Conservation (phyloP, 2,329 filamentous ascomycete species). For the Orbilia quercus region DNA sequence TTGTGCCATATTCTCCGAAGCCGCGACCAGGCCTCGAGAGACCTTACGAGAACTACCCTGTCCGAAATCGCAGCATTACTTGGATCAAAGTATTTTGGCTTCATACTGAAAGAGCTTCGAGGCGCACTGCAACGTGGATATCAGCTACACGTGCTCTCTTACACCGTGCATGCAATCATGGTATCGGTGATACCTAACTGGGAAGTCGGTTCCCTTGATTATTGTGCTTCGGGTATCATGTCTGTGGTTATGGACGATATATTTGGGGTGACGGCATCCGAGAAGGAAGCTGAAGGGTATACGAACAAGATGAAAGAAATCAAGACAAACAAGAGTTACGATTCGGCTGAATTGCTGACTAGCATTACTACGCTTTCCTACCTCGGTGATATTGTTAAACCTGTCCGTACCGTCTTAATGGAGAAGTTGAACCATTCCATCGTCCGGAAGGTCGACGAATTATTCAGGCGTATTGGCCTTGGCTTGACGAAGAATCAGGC, state of each 20-base stretch:
- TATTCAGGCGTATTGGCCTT: constrained; percentile 82
- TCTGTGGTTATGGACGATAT: constrained; percentile 96
- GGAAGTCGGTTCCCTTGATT: constrained; percentile 84
- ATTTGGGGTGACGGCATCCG: constrained; percentile 89
- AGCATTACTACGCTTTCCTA: constrained; percentile 80
- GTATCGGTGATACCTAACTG: constrained; percentile 78
- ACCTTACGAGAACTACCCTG: constrained; percentile 89
- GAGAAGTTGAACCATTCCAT: constrained; percentile 86
- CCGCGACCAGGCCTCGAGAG: constrained; percentile 85
- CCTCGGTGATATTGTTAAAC: constrained; percentile 79
- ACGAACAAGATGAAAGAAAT: constrained; percentile 96
- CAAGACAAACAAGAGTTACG: constrained; percentile 97
- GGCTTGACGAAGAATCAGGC: constrained; percentile 85
- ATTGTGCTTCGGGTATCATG: constrained; percentile 82
- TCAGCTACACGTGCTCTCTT: constrained; percentile 93
- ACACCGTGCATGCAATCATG: constrained; percentile 91
- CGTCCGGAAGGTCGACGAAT: constrained; percentile 88
- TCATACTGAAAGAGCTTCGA: constrained; percentile 90
- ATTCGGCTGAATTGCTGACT: constrained; percentile 93
- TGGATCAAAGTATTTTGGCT: constrained; percentile 84
- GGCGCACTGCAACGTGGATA: constrained; percentile 86
- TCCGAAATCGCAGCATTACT: constrained; percentile 83
- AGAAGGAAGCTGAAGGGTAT: constrained; percentile 97
- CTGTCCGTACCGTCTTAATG: constrained; percentile 79
- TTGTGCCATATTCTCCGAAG: constrained; percentile 93